Conservation (phyloP, 2,329 filamentous ascomycete species). For the Stagonosporopsis tanaceti region DNA sequence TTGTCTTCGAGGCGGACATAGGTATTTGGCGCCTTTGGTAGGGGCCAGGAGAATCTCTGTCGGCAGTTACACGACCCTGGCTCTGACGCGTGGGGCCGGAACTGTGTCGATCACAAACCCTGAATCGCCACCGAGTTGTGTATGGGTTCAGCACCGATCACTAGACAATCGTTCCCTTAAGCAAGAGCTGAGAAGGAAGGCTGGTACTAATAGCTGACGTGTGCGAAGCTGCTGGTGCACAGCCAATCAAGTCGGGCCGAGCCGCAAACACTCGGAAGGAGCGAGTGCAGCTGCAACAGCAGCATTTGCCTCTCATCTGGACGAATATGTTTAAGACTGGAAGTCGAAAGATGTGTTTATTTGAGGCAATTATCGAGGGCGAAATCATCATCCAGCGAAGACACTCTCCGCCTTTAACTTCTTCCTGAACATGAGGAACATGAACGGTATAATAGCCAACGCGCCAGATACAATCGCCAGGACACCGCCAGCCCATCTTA, state of each 20-base stretch:
- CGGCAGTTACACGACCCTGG: background rate
- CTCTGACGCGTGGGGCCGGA: slow-evolving; percentile 6
- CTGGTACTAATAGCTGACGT: background rate
- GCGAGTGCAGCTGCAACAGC: background rate
- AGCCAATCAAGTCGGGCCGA: background rate
- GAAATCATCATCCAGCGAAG: background rate
- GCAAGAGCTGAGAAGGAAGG: background rate
- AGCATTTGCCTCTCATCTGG: background rate
- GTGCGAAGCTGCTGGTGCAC: background rate
- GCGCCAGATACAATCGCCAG: slow-evolving; percentile 6
- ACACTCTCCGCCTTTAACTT: slow-evolving; percentile 7
- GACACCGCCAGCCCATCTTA: slow-evolving; percentile 3
- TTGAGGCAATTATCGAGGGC: too few species aligned
- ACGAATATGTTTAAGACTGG: too few species aligned
- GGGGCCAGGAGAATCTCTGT: background rate
- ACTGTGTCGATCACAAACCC: background rate
- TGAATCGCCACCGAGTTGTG: background rate
- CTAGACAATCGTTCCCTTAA: background rate
- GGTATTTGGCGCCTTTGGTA: background rate
- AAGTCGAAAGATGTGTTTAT: background rate
- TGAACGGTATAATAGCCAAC: slow-evolving; percentile 8
- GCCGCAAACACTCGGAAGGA: background rate
- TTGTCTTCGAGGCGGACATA: background rate
- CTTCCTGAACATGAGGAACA: slow-evolving; percentile 5
- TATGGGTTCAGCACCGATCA: background rate